Base-by-base conservation (phyloP, 257 asterid genomes). In the Petrea volubilis region DNA sequence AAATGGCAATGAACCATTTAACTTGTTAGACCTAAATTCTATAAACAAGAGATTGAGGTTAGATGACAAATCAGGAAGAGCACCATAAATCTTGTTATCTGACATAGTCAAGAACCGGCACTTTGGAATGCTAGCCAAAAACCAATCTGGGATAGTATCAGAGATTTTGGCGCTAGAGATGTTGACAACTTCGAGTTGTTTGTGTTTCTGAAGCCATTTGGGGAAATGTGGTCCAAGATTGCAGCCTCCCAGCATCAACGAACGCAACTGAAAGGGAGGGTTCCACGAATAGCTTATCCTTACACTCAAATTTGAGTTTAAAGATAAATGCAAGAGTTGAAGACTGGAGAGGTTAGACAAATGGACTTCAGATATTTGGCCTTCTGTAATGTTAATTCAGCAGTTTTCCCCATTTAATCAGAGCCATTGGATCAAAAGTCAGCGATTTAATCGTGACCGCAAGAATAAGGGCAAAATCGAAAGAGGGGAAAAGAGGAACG, bases 321-420 rank as follows among this genome's bases (percentile, higher is more conserved):
- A 60, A 6, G 75, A 78, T 40, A 78, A 18, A 15, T 68, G 72
- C 50, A 73, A 46, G 12, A 15, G 17, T 9, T 34, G 23, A 41
- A 73, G 56, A 24, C 20, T 17, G 60, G 82, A 72, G 46, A 78
- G 68, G 55, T 75, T 68, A 15, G 33, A 68, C 43, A 68, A 57
- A 63, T 75, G 71, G 40, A 71, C 7, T 61, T 75, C 80, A 15
- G 64, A 65, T 15, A 75, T 23, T n/a, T n/a, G n/a, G n/a, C n/a
- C n/a, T n/a, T n/a, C n/a, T n/a, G n/a, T n/a, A n/a, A n/a, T n/a
- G n/a, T n/a, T n/a, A n/a, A n/a, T n/a, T n/a, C n/a, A n/a, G n/a
- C n/a, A n/a, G n/a, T n/a, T n/a, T n/a, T n/a, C n/a, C n/a, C n/a
- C n/a, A n/a, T n/a, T n/a, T n/a, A n/a, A n/a, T n/a, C n/a, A n/a